Evolutionary conservation across 495 filamentous ascomycete genomes (phyloP).

Genomic region (Penicillium chermesinum): DNA sequence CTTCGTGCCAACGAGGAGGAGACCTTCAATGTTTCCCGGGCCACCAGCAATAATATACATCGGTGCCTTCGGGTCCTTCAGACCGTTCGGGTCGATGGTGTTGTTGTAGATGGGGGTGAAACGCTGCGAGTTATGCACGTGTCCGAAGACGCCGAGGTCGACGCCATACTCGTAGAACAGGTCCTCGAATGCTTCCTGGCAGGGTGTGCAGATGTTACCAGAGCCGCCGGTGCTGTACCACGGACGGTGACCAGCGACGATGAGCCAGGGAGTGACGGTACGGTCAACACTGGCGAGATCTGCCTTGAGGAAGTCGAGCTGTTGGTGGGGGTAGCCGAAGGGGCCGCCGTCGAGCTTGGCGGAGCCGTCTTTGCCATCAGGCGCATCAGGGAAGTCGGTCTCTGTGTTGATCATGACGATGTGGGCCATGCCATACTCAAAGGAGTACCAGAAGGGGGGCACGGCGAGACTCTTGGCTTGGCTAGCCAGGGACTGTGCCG

Average conservation of each 20-base stretch:
- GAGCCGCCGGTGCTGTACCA: slow-evolving; percentile 47
- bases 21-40: slow-evolving; percentile 44
- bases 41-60: slow-evolving; percentile 53
- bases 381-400: slow-evolving; percentile 46
- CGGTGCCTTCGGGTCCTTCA: slow-evolving; percentile 49
- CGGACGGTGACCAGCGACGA: slow-evolving; percentile 56
- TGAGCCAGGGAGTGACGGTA: slow-evolving; percentile 49
- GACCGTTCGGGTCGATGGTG: slow-evolving; percentile 39
- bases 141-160: slow-evolving; percentile 57
- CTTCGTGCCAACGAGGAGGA: slow-evolving; percentile 35
- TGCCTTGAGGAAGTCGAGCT: slow-evolving; percentile 38
- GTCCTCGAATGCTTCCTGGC: slow-evolving; percentile 54
- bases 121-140: slow-evolving; percentile 56
- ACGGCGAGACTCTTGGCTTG: slow-evolving; percentile 46
- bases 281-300: slow-evolving; percentile 49
- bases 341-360: slow-evolving; percentile 46
- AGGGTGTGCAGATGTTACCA: slow-evolving; percentile 41
- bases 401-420: slow-evolving; percentile 54
- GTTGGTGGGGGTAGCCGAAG: slow-evolving; percentile 39
- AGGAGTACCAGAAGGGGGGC: slow-evolving; percentile 62
- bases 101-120: slow-evolving; percentile 39
- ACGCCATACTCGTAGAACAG: slow-evolving; percentile 56
- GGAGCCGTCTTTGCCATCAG: slow-evolving; percentile 41
- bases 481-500: slow-evolving; percentile 41
- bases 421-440: slow-evolving; percentile 58